These are phyloP conservation scores for Apocynum venetum DNA, from an alignment of 257 asterid species.

Conservation along the genomic window DNA sequence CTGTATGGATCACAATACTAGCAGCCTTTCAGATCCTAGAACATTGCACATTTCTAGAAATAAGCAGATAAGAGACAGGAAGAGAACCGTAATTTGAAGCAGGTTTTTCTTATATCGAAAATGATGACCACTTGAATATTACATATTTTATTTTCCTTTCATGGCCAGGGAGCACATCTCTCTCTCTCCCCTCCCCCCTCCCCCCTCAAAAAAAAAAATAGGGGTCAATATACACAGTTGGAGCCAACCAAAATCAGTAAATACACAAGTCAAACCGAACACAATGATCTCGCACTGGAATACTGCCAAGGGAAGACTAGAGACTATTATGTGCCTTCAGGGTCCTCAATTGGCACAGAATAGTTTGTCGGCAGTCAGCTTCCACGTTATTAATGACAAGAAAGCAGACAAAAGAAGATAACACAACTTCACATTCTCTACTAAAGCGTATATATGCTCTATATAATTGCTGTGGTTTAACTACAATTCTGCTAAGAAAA, in stretches of 20 bases:
- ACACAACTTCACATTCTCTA: too few relatives aligned
- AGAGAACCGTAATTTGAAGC: neutral
- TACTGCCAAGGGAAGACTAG: neutral
- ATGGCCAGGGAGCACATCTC: neutral
- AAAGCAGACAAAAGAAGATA: too few relatives aligned
- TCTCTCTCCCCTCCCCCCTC: neutral
- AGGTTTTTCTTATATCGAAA: neutral
- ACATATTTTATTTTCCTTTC: neutral
- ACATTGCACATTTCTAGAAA: slow-evolving; percentile 58
- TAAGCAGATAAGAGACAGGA: neutral
- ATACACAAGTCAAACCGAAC: neutral
- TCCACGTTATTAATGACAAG: too few relatives aligned
- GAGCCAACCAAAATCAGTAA: neutral
- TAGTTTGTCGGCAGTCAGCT: neutral
- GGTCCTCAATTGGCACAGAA: neutral
- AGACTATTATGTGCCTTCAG: neutral
- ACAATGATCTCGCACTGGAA: neutral
- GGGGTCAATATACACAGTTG: neutral
- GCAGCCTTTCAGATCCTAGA: slow-evolving; percentile 57
- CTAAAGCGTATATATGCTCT: too few relatives aligned
- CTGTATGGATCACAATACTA: slow-evolving; percentile 44
- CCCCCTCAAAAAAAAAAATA: neutral
- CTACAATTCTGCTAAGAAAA: neutral
- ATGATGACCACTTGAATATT: neutral
- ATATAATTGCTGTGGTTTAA: neutral